Evolutionary conservation across 257 asterid species (phyloP).

Genomic region (Asclepias syriaca): DNA sequence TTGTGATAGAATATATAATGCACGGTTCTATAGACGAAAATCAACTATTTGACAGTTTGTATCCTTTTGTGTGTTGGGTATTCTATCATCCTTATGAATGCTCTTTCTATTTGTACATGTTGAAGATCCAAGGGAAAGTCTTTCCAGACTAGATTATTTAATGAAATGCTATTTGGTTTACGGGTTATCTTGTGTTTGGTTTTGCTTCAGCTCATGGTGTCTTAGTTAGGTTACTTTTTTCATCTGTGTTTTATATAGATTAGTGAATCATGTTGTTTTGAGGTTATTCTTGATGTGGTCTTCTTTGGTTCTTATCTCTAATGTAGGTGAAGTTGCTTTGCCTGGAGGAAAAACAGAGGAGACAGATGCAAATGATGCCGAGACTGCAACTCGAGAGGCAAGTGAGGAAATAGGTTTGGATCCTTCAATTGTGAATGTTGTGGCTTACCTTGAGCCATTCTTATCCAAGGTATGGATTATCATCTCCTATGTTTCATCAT

Average conservation of each 20-base stretch:
- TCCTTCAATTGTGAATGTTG: constrained; percentile 70
- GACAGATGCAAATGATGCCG: constrained; percentile 63
- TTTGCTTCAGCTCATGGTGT: neutral
- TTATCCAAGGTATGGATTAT: constrained; percentile 60
- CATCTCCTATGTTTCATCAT: neutral
- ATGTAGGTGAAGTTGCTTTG: constrained; percentile 82
- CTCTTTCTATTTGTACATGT: neutral
- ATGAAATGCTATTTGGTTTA: neutral
- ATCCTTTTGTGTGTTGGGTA: neutral
- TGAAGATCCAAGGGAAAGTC: neutral
- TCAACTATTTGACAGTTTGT: neutral
- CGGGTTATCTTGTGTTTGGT: neutral
- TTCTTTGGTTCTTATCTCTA: constrained; percentile 11
- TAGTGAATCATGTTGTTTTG: neutral
- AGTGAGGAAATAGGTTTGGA: constrained; percentile 93
- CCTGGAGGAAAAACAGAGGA: constrained; percentile 98
- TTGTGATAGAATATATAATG: neutral
- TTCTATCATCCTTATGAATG: neutral
- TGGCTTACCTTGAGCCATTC: constrained; percentile 89
- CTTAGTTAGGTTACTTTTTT: neutral
- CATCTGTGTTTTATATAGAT: neutral
- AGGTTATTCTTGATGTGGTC: neutral
- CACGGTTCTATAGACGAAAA: neutral
- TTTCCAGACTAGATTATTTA: neutral
- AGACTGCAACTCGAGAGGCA: constrained; percentile 89